phyloP scores from a whole-genome alignment of 768 basidiomycete species.

The Daedalea quercina region DNA sequence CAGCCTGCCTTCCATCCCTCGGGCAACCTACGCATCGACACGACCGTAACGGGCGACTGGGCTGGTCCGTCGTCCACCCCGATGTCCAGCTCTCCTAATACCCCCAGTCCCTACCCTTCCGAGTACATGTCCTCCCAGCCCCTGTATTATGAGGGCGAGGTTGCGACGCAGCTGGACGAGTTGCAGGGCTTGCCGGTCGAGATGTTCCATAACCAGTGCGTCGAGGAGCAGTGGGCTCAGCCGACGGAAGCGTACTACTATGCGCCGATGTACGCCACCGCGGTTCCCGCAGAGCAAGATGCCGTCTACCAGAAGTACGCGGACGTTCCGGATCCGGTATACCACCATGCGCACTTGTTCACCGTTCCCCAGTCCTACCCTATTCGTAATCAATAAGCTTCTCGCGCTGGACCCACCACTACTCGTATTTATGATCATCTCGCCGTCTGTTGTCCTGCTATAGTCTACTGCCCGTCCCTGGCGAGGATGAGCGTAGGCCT shows the following conservation, averaged over 20 bases:
- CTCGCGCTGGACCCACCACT: not conserved
- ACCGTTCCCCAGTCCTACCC: not conserved
- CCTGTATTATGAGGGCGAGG: not conserved
- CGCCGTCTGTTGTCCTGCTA: not conserved
- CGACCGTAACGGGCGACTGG: not conserved
- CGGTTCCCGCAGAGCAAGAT: no score
- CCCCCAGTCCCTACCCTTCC: conserved; percentile 10
- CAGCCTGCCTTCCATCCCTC: not conserved
- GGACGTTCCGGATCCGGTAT: not conserved
- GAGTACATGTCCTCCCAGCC: not conserved
- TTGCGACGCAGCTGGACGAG: not conserved
- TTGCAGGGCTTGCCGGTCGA: not conserved
- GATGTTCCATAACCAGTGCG: no score
- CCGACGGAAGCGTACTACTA: no score
- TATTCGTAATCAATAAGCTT: not conserved
- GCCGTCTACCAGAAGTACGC: no score
- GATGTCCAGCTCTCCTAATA: conserved; percentile 20
- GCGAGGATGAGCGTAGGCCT: not conserved
- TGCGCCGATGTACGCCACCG: no score
- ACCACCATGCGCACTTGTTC: not conserved
- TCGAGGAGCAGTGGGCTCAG: no score
- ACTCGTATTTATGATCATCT: not conserved
- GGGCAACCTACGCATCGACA: not conserved
- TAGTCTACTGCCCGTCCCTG: not conserved
- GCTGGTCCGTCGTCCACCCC: conserved; percentile 14